Evolutionary conservation across 805 yeast species (phyloP).

Genomic region (Candida pini): DNA sequence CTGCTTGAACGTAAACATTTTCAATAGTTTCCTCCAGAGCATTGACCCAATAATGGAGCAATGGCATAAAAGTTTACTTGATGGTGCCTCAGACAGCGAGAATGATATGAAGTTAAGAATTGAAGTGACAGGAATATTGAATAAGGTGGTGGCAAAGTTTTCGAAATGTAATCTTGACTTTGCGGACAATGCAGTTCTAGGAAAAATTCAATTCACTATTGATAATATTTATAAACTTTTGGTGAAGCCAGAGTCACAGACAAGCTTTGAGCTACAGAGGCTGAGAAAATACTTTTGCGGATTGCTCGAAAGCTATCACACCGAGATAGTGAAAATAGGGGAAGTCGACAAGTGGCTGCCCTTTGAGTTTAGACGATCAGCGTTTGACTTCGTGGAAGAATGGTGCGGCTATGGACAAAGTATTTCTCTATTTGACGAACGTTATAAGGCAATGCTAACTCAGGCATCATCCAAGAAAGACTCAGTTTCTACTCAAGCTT

Average conservation of each 20-base stretch:
- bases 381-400: constrained; percentile 77
- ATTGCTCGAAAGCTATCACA: constrained; percentile 67
- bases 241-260: constrained; percentile 51
- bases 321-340: constrained; percentile 42
- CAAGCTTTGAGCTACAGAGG: constrained; percentile 65
- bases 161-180: constrained; percentile 44
- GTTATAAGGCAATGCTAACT: constrained; percentile 56
- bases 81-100: constrained; percentile 21
- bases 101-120: constrained; percentile 41
- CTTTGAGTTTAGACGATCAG: constrained; percentile 76
- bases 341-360: constrained; percentile 61
- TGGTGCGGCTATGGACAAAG: constrained; percentile 92
- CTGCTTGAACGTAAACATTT: constrained; percentile 85
- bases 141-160: constrained; percentile 61
- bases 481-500: constrained; percentile 54
- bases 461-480: constrained; percentile 32
- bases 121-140: constrained; percentile 73
- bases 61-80: constrained; percentile 45
- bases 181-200: constrained; percentile 64
- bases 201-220: constrained; percentile 55
- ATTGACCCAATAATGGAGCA: constrained; percentile 54
- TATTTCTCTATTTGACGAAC: constrained; percentile 51
- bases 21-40: constrained; percentile 73
- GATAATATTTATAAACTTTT: constrained; percentile 54
- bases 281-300: constrained; percentile 81